Evolutionary conservation across 495 filamentous ascomycete species (phyloP).

Genomic region (Podospora appendiculata): DNA sequence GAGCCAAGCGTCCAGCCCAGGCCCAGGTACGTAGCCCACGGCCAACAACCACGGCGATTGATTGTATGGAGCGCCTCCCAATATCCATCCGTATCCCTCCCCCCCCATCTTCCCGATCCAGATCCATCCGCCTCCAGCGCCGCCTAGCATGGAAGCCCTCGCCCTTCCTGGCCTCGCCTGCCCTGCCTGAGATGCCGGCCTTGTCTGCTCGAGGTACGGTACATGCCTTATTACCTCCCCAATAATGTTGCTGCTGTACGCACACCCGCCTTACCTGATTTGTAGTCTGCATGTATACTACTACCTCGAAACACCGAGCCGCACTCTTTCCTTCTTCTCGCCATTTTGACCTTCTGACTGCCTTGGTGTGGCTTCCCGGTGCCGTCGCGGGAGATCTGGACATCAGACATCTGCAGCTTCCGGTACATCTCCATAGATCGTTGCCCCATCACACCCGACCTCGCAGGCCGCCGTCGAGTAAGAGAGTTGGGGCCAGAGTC

Average conservation of each 20-base stretch:
- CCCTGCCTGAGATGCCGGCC: too few species aligned
- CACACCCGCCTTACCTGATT: constrained; percentile 9
- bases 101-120: constrained; percentile 1
- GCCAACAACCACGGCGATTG: constrained; percentile 10
- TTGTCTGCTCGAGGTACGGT: too few species aligned
- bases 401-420: constrained; percentile 2
- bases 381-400: constrained; percentile 1
- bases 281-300: constrained; percentile 19
- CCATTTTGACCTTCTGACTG: constrained; percentile 8
- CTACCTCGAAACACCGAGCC: constrained; percentile 8
- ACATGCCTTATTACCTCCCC: too few species aligned
- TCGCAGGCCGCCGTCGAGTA: not conserved
- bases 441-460: constrained; percentile 1
- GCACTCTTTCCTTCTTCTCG: constrained; percentile 1
- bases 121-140: too few species aligned
- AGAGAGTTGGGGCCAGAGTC: constrained; percentile 2
- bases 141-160: too few species aligned
- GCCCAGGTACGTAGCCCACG: constrained; percentile 19
- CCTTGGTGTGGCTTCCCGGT: constrained; percentile 7
- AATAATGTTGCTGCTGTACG: not conserved
- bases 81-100: constrained; percentile 1
- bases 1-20: constrained; percentile 3
- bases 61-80: constrained; percentile 13
- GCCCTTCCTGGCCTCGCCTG: too few species aligned
- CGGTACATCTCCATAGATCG: not conserved